Evolutionary conservation across 129 eudicot genomes (phyloP), one percentile per base, ranked within the genome.

Genomic region (Chrysanthemum makinoi): DNA sequence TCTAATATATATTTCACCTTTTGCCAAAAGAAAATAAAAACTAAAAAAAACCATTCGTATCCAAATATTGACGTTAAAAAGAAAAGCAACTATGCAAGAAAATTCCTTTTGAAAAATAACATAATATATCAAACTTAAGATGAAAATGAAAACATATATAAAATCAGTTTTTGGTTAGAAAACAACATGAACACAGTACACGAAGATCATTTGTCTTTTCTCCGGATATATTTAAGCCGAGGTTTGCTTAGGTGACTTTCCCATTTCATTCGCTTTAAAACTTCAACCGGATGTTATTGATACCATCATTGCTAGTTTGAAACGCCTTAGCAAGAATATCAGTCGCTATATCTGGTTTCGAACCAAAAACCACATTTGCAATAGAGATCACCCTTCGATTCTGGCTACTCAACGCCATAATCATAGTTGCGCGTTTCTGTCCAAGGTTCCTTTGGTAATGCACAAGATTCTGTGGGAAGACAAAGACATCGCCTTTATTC

Each of bases 301-400:
- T 55, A 39, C 64, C 66, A 9, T 78, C 44, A 18, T 52, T 50
- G 16, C 51, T 65, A 24, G 24, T 65, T 62, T 79, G 83, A 24
- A 79, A 79, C 10, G 83, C 66, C 79, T 67, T 79, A 24, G 79
- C 75, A 59, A 79, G 83, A 39, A 79, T 11, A 67, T 73, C 83
- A 2, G 79, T 73, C 1, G 72, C 17, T 52, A 79, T 79, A 61
- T 73, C 72, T 5, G 83, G 83, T 35, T 79, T 73, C 1, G 83
- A 74, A 20, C 83, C 83, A 61, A 79, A 79, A 51, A 74, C 61
- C 59, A n/a, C 79, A 47, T 75, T 79, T 43, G 75, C 71, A 58
- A 79, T 62, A 0, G 75, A 17, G 57, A 60, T 54, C 60, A 53
- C 14, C 14, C 79, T 79, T 5, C 79, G 83, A 50, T 68, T 73